Base-by-base conservation (phyloP, 371 early-diverging fungal species). In the Mortierella sp. region DNA sequence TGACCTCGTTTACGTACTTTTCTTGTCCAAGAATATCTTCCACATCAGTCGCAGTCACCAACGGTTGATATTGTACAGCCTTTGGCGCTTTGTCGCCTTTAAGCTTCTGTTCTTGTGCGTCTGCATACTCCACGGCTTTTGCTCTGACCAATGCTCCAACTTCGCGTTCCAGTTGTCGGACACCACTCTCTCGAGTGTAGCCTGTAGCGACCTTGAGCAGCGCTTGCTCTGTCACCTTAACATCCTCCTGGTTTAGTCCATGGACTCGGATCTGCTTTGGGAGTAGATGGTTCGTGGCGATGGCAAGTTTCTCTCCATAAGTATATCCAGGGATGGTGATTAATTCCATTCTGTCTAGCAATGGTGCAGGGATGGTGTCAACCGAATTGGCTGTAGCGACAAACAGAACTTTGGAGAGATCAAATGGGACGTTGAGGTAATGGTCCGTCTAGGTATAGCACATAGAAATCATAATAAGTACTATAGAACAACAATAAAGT, bases 161-260 rank as follows among this genome's bases (percentile, higher is more conserved):
- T 55, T 90, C 87, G 33, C 96, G 87, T 65, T 96, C 94, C 11
- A 97, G 77, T 36, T 85, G 87, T 38, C 97, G 89, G 0, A 97
- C 96, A 3, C 97, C 97, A 50, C 94, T 92, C 84, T 97, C 97
- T 32, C 94, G 91, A 32, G 96, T 96, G 83, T 95, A 97, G 6
- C 90, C 88, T 8, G 88, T 90, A 4, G 92, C 91, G 9, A 96
- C 76, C 58, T 90, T 88, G 13, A 88, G 61, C 6, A 96, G 70
- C 0, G 89, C 87, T 5, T 87, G 83, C 69, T 94, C 90, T 1
- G 85, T 66, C 21, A 94, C 74, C 9, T 74, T 63, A 1, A 96
- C 79, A 47, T 91, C 83, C 0, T 77, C 84, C 11, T 72, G 60
- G 11, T 63, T 59, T 10, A 94, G 74, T 0, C 97, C 96, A 77